Evolutionary conservation across 1,284 basidiomycete genomes (phyloP).

Genomic region (Ganoderma lucidum): DNA sequence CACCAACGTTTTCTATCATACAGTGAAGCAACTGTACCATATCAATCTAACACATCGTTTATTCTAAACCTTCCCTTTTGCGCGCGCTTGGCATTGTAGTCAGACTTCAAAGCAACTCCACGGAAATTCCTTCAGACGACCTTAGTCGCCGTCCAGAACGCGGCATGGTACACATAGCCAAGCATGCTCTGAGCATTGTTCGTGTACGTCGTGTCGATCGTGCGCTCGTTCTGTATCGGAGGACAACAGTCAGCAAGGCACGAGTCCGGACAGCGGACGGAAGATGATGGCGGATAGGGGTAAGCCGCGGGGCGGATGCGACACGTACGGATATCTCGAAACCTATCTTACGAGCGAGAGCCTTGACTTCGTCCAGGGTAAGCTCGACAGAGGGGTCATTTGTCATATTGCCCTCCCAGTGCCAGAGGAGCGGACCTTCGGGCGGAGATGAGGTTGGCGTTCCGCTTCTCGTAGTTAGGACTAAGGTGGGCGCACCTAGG

Average conservation of each 20-base stretch:
- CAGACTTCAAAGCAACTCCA: too few species aligned
- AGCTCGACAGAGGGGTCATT: constrained; percentile 89
- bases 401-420: constrained; percentile 89
- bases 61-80: not conserved
- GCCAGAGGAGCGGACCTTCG: constrained; percentile 92
- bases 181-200: constrained; percentile 87
- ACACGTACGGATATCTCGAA: constrained; percentile 66
- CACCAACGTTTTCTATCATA: not conserved
- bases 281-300: constrained; percentile 3
- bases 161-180: constrained; percentile 86
- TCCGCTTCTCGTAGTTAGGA: too few species aligned
- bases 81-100: not conserved
- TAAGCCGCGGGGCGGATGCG: not conserved
- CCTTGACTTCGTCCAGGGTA: constrained; percentile 88
- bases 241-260: not conserved
- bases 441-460: not conserved
- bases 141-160: constrained; percentile 89
- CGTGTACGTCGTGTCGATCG: constrained; percentile 88
- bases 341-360: constrained; percentile 78
- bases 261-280: not conserved
- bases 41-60: not conserved
- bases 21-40: not conserved
- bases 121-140: constrained; percentile 19
- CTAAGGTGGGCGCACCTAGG: constrained; percentile 50
- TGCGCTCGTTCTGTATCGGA: constrained; percentile 74